Evolutionary conservation across 2,329 filamentous ascomycete genomes (phyloP).

Genomic region (Penicillium thymicola): DNA sequence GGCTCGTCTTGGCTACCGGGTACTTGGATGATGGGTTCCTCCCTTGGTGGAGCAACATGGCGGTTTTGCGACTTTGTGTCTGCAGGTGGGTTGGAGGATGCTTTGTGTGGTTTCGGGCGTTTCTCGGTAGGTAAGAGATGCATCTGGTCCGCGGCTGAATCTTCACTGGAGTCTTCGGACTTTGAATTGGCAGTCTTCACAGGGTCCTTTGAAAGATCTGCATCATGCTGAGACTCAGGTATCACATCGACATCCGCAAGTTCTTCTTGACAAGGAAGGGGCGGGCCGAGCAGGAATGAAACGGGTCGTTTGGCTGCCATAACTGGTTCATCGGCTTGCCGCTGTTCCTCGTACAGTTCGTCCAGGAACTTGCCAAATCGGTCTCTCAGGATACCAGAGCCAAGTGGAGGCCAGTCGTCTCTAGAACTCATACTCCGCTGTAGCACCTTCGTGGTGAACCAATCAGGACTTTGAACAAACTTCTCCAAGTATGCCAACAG

Average conservation of each 20-base stretch:
- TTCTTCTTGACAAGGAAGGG: background rate
- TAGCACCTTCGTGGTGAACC: conserved; percentile 66
- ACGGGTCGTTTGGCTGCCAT: conserved; percentile 32
- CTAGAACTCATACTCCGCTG: conserved; percentile 59
- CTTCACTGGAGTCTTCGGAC: background rate
- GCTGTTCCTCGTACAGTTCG: conserved; percentile 58
- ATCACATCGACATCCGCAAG: background rate
- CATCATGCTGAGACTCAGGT: background rate
- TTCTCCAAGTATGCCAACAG: conserved; percentile 79
- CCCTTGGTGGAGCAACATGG: background rate
- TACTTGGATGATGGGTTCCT: conserved; percentile 25
- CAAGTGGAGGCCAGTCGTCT: conserved; percentile 54
- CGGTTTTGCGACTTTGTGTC: background rate
- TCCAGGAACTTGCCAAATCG: conserved; percentile 67
- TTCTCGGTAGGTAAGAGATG: conserved; percentile 7
- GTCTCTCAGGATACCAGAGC: conserved; percentile 58
- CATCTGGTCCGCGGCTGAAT: conserved; percentile 5
- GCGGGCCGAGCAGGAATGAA: conserved; percentile 31
- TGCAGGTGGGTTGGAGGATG: background rate
- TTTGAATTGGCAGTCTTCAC: background rate
- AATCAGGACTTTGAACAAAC: conserved; percentile 72
- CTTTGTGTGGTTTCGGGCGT: background rate
- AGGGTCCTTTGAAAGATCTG: background rate
- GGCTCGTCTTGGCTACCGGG: conserved; percentile 30
- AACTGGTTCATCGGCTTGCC: conserved; percentile 32